These are phyloP conservation scores for Candida sanyaensis DNA, from an alignment of 1,139 yeast species.

Conservation along the genomic window DNA sequence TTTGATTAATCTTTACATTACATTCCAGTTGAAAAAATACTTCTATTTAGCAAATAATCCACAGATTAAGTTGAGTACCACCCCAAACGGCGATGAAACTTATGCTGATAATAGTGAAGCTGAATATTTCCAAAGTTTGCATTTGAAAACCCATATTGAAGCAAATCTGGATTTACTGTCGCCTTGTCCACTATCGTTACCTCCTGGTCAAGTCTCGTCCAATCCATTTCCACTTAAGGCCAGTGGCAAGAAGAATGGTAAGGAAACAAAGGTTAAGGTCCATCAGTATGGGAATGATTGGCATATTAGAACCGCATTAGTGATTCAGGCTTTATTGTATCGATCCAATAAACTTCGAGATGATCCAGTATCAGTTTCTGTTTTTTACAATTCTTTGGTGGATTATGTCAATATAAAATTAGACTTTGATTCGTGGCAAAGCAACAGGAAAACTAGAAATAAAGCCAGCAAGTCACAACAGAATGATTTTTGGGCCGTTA, in stretches of 20 bases:
- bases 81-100: constrained; percentile 7
- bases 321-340: constrained; percentile 55
- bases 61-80: constrained; percentile 19
- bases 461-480: constrained; percentile 12
- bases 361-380: constrained; percentile 45
- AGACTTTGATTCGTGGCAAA: constrained; percentile 87
- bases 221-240: constrained; percentile 13
- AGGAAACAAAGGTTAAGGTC: constrained; percentile 50
- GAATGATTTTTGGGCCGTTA: constrained; percentile 40
- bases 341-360: constrained; percentile 49
- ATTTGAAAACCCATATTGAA: constrained; percentile 17
- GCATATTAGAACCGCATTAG: constrained; percentile 72
- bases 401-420: constrained; percentile 75
- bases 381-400: constrained; percentile 78
- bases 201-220: constrained; percentile 9
- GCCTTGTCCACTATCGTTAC: constrained; percentile 9
- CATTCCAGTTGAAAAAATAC: constrained; percentile 56
- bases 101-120: constrained; percentile 13
- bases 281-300: constrained; percentile 78
- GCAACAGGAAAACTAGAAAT: constrained; percentile 18
- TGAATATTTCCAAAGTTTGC: constrained; percentile 20
- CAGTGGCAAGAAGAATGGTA: constrained; percentile 20
- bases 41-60: constrained; percentile 39
- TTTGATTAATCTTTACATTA: constrained; percentile 60
- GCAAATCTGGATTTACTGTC: constrained; percentile 11